These are phyloP conservation scores for Trichoderma gamsii DNA, from an alignment of 495 filamentous ascomycete genomes.

Conservation along the genomic window DNA sequence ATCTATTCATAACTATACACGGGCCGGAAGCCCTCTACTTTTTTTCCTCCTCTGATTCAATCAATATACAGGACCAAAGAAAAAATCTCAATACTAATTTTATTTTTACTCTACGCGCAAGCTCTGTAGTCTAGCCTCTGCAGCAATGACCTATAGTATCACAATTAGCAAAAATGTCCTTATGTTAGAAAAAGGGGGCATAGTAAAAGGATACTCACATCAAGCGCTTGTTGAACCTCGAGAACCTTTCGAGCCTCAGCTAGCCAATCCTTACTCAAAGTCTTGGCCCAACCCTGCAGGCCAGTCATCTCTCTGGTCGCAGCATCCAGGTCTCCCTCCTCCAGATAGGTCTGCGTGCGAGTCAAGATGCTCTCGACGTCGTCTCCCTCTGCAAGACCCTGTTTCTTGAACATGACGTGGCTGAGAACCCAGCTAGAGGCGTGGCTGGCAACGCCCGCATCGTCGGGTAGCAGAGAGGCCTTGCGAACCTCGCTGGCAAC, in stretches of 20 bases:
- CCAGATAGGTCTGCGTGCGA: slow-evolving; percentile 77
- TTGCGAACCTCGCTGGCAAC: slow-evolving; percentile 93
- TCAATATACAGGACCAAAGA: slow-evolving; percentile 17
- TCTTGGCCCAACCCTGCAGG: slow-evolving; percentile 88
- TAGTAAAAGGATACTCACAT: slow-evolving; percentile 53
- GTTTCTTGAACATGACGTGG: slow-evolving; percentile 90
- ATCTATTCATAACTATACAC: slow-evolving; percentile 16
- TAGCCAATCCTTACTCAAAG: slow-evolving; percentile 86
- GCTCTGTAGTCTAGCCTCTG: slow-evolving; percentile 58
- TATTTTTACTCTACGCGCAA: slow-evolving; percentile 45
- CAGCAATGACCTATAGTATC: slow-evolving; percentile 47
- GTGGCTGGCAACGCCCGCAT: slow-evolving; percentile 90
- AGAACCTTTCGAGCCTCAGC: slow-evolving; percentile 78
- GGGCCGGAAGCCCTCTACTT: slow-evolving; percentile 9
- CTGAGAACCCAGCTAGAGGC: slow-evolving; percentile 80
- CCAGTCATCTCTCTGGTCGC: slow-evolving; percentile 94
- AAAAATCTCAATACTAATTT: not conserved
- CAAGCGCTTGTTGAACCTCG: slow-evolving; percentile 92
- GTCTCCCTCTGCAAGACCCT: slow-evolving; percentile 75
- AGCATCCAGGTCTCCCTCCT: slow-evolving; percentile 85
- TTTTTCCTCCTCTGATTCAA: not conserved
- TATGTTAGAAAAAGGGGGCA: not conserved
- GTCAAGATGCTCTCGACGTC: slow-evolving; percentile 93
- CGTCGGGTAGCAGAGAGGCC: slow-evolving; percentile 81
- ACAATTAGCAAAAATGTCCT: slow-evolving; percentile 10